These are phyloP conservation scores for Tricholoma sp. DNA, from an alignment of 768 basidiomycete genomes.

Conservation along the genomic window DNA sequence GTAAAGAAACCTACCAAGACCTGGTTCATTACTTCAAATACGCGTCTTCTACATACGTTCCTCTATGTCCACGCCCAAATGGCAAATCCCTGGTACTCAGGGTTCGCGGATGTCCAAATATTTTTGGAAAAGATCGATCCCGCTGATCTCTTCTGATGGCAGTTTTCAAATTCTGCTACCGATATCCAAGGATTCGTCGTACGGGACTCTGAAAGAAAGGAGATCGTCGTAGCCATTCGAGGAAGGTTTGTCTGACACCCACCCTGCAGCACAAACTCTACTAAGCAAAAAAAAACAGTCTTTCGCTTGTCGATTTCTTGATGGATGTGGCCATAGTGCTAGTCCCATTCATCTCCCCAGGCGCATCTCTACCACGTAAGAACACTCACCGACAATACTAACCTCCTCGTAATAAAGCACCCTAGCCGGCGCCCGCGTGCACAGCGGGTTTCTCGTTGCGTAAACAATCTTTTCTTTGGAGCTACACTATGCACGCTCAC, in stretches of 20 bases:
- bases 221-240: conserved; percentile 44
- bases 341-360: conserved; percentile 39
- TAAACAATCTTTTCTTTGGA: conserved; percentile 18
- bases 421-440: conserved; percentile 37
- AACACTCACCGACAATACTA: not conserved
- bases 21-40: conserved; percentile 53
- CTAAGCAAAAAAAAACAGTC: conserved; percentile 13
- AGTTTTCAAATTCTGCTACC: conserved; percentile 39
- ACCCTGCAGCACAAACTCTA: not conserved
- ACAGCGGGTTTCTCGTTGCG: conserved; percentile 47
- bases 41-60: conserved; percentile 44
- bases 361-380: conserved; percentile 37
- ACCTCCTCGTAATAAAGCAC: not conserved
- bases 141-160: not conserved
- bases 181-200: conserved; percentile 49
- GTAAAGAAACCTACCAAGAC: conserved; percentile 35
- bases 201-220: conserved; percentile 38
- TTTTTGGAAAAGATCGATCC: not conserved
- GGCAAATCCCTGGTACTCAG: conserved; percentile 37
- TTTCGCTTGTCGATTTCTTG: conserved; percentile 35
- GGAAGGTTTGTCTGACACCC: conserved; percentile 35
- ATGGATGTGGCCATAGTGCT: conserved; percentile 38
- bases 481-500: too few species aligned
- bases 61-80: conserved; percentile 44
- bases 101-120: not conserved